Base-by-base conservation (phyloP, 495 filamentous ascomycete genomes). In the Tuber microsphaerosporum region DNA sequence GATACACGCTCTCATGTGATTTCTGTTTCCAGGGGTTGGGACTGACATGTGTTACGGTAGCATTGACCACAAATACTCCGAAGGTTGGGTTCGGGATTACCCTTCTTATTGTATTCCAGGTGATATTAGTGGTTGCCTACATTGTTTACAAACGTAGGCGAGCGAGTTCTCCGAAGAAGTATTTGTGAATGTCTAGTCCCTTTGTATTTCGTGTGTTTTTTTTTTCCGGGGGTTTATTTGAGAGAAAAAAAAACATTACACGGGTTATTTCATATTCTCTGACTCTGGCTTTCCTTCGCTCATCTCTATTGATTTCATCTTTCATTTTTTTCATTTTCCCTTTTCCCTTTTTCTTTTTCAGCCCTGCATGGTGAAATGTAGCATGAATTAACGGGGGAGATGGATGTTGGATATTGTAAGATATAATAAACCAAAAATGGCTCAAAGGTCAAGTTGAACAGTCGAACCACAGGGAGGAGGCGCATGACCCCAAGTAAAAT, bases 101-200 rank as follows among this genome's bases (percentile, higher is more conserved):
- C 83, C 84, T 93, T 48, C 87, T 97, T 61, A 86, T 99, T 70
- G 89, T 88, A 44, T 89, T 92, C 80, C 94, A 98, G 85, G 81
- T 90, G 39, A 73, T 94, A 81, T 83, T 95, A 34, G 88, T 88
- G 4, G 89, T 81, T 12, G 88, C 86, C 26, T 99, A 94, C 84
- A 81, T 94, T 34, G 82, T 90, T 69, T 97, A 98, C 85, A 97
- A 97, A 87, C 87, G 90, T 76, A 89, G 90, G 78, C 90, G 91
- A 84, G 86, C 87, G 19, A 89, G 87, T 76, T 87, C 88, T 81
- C 93, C 94, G 45, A 97, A 97, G 89, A 99, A 99, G 84, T 99
- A 93, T 84, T 85, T 99, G 79, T 99, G 86, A 83, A 76, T 72
- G 31, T 75, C 43, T 75, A 9, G 17, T 73, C 42, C 72, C 45